Evolutionary conservation across 1,284 basidiomycete species (phyloP).

Genomic region (Pholiota adiposa): DNA sequence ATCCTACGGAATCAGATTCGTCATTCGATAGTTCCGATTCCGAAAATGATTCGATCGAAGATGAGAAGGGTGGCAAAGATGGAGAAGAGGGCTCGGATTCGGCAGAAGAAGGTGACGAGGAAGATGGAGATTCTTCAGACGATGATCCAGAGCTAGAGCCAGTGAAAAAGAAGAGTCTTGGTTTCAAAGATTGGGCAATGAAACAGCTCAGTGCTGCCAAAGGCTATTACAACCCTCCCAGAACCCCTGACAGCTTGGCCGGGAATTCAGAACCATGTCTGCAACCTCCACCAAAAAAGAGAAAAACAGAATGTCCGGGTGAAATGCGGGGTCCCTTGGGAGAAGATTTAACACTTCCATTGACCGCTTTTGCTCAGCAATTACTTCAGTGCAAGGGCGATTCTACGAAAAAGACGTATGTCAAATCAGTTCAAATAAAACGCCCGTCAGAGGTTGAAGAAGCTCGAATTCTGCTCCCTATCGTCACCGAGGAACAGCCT

Average conservation of each 20-base stretch:
- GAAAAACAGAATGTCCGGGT: slow-evolving; percentile 39
- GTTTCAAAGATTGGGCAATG: slow-evolving; percentile 88
- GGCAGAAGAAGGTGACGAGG: slow-evolving; percentile 22
- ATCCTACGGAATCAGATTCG: slow-evolving; percentile 51
- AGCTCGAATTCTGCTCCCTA: slow-evolving; percentile 82
- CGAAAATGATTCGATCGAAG: slow-evolving; percentile 28
- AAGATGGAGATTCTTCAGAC: slow-evolving; percentile 11
- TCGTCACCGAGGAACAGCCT: slow-evolving; percentile 91
- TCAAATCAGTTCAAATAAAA: slow-evolving; percentile 63
- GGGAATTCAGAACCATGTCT: slow-evolving; percentile 26
- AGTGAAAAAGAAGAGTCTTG: slow-evolving; percentile 46
- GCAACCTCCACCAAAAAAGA: slow-evolving; percentile 41
- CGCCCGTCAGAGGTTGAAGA: slow-evolving; percentile 81
- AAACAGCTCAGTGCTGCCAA: slow-evolving; percentile 71
- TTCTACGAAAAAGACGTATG: slow-evolving; percentile 13
- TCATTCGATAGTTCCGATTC: slow-evolving; percentile 83
- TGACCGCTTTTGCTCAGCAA: slow-evolving; percentile 61
- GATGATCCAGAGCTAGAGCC: slow-evolving; percentile 15
- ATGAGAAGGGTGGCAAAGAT: slow-evolving; percentile 36
- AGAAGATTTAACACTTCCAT: slow-evolving; percentile 64
- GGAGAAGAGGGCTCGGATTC: slow-evolving; percentile 14
- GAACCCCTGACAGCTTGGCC: slow-evolving; percentile 10
- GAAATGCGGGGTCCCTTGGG: slow-evolving; percentile 73
- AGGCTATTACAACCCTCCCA: slow-evolving; percentile 44
- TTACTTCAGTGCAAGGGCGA: slow-evolving; percentile 45